These are phyloP conservation scores for Pyrenophora tritici-repentis DNA, from an alignment of 2,329 filamentous ascomycete species.

Conservation along the genomic window DNA sequence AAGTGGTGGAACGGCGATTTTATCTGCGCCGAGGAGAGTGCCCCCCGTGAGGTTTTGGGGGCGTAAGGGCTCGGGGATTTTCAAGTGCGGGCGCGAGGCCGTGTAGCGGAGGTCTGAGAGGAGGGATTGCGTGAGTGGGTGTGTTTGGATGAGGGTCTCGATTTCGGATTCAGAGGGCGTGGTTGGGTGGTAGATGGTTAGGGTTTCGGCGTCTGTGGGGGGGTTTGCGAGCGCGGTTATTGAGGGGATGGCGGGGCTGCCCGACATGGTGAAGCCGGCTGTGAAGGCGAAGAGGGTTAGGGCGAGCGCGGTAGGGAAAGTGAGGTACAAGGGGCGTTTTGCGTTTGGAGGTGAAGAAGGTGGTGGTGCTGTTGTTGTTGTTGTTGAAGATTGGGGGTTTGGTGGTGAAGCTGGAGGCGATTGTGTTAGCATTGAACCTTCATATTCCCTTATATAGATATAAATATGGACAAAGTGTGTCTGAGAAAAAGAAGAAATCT, in stretches of 20 bases:
- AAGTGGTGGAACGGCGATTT: slow-evolving; percentile 80
- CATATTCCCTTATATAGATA: too few relatives aligned
- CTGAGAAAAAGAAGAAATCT: too few relatives aligned
- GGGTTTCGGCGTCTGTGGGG: slow-evolving; percentile 73
- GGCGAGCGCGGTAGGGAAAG: slow-evolving; percentile 53
- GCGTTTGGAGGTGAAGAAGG: too few relatives aligned
- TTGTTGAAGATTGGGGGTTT: too few relatives aligned
- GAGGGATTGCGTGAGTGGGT: slow-evolving; percentile 73
- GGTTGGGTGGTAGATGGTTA: slow-evolving; percentile 66
- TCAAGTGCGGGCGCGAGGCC: slow-evolving; percentile 84
- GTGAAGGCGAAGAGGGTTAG: slow-evolving; percentile 55
- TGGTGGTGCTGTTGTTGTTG: too few relatives aligned
- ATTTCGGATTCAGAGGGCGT: slow-evolving; percentile 59
- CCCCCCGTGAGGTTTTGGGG: slow-evolving; percentile 80
- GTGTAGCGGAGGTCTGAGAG: slow-evolving; percentile 68
- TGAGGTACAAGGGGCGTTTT: slow-evolving; percentile 32
- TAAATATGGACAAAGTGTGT: too few relatives aligned
- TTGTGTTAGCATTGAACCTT: too few relatives aligned
- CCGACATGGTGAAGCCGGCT: slow-evolving; percentile 63
- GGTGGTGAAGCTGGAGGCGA: too few relatives aligned
- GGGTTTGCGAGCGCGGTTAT: slow-evolving; percentile 55
- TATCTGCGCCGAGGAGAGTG: slow-evolving; percentile 73
- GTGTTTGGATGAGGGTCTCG: slow-evolving; percentile 74
- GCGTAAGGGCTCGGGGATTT: slow-evolving; percentile 74
- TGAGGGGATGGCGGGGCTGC: slow-evolving; percentile 58